Base-by-base conservation (phyloP, 371 early-diverging fungal species). In the Mucor plumbeus region DNA sequence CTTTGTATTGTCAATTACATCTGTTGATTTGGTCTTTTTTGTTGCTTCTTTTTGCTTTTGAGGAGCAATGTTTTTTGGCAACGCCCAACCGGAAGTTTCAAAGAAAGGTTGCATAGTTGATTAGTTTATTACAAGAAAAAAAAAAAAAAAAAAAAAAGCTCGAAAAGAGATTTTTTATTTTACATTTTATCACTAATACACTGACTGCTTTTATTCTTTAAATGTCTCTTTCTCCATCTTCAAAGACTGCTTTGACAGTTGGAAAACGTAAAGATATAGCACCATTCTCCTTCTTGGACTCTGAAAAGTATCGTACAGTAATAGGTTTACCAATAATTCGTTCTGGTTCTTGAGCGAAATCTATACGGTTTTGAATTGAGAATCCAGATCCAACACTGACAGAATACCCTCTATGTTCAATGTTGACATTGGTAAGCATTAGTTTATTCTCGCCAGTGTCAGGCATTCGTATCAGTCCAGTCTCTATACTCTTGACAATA, bases 371-470 rank as follows among this genome's bases (percentile, higher is more conserved):
- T 5, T 78, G 69, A 11, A 78, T 59, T 0, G 83, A 71, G 50
- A 88, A 85, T 0, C 89, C 89, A 34, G 87, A 85, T 4, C 89
- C 89, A 10, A 88, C 87, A 33, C 84, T 73, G 1, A 88, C 88
- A 2, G 63, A 44, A 61, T 78, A 74, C 0, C 80, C 80, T 50
- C 83, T 86, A 67, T 88, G 86, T 19, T 75, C 67, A 33, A 88
- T 74, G 47, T 80, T 63, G 11, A 85, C 85, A 26, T 68, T 84
- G 1, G 85, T 82, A 58, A 84, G 61, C 0, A 84, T 79, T 8
- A 70, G 50, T 31, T 77, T 76, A 10, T 78, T 68, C 39, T 84
- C 76, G 0, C 87, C 84, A 10, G 81, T 73, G 36, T 70, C 66
- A 11, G 83, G 76, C 63, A 88, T 63, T 21, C 87, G 75, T 83